These are phyloP conservation scores for Coniochaeta sp. DNA, from an alignment of 2,329 filamentous ascomycete species.

Conservation along the genomic window DNA sequence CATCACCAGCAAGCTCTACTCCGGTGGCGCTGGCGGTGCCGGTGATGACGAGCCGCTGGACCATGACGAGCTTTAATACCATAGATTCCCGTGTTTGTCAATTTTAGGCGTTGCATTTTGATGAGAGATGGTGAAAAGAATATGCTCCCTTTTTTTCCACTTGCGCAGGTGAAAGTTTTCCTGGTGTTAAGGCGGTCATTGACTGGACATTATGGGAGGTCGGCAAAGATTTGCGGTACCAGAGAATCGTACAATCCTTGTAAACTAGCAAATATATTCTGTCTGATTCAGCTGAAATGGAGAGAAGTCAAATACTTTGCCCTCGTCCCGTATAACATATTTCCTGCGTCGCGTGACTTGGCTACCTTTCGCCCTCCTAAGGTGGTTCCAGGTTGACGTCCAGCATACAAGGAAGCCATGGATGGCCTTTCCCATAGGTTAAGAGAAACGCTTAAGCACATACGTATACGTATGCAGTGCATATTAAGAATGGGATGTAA, in stretches of 20 bases:
- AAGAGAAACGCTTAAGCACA: too few species aligned
- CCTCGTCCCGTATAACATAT: too few species aligned
- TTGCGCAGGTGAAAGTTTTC: background rate
- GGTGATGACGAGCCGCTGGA: conserved; percentile 63
- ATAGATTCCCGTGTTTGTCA: conserved; percentile 21
- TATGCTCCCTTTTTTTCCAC: background rate
- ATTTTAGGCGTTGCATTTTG: conserved; percentile 13
- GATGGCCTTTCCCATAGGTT: too few species aligned
- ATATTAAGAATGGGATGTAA: too few species aligned
- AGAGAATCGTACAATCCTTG: background rate
- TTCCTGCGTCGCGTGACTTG: too few species aligned
- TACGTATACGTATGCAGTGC: too few species aligned
- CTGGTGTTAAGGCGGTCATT: conserved; percentile 1
- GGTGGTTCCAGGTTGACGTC: too few species aligned
- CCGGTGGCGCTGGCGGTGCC: conserved; percentile 52
- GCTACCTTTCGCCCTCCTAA: too few species aligned
- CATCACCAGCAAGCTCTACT: conserved; percentile 97
- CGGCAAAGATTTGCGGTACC: background rate
- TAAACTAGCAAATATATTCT: background rate
- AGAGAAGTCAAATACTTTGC: background rate
- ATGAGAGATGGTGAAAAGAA: conserved; percentile 9
- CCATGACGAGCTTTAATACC: conserved; percentile 63
- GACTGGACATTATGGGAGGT: background rate
- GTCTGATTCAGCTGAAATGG: background rate
- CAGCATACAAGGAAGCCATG: too few species aligned